Conservation (phyloP, 768 basidiomycete species). For the Podaxis sp. region DNA sequence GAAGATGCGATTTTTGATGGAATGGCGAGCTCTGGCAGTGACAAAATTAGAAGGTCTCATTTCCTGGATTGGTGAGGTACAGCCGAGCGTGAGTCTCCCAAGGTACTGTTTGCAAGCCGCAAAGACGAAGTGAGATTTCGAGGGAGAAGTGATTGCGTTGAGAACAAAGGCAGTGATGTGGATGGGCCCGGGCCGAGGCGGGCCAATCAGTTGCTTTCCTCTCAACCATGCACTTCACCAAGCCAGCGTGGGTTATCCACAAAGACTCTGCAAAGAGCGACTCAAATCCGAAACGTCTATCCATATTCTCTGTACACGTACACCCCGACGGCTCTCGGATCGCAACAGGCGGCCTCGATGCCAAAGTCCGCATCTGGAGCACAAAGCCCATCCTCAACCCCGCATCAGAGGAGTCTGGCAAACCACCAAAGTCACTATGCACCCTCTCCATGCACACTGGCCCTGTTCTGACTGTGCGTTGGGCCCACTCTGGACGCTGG, state of each 20-base stretch:
- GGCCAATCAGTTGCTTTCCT: background rate
- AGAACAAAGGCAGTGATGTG: background rate
- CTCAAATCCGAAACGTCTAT: slow-evolving; percentile 60
- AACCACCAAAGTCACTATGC: slow-evolving; percentile 83
- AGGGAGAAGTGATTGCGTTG: background rate
- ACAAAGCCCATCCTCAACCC: slow-evolving; percentile 90
- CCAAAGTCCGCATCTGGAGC: slow-evolving; percentile 96
- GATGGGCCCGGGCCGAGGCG: background rate
- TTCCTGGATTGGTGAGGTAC: background rate
- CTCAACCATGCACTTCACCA: slow-evolving; percentile 74
- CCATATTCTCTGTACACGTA: slow-evolving; percentile 91
- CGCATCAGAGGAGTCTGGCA: slow-evolving; percentile 61
- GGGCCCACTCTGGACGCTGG: slow-evolving; percentile 93
- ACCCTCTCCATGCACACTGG: slow-evolving; percentile 94
- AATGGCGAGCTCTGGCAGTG: background rate
- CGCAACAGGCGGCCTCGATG: slow-evolving; percentile 96
- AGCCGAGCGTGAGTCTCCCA: background rate
- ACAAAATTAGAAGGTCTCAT: background rate
- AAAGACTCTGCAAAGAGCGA: slow-evolving; percentile 70
- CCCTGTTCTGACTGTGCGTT: slow-evolving; percentile 86
- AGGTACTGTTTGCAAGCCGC: background rate
- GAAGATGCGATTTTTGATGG: background rate
- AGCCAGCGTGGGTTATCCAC: slow-evolving; percentile 86
- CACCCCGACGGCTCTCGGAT: slow-evolving; percentile 95
- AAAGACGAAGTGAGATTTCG: background rate